Conservation (phyloP, 148 eudicot genomes). For the Cornus florida region DNA sequence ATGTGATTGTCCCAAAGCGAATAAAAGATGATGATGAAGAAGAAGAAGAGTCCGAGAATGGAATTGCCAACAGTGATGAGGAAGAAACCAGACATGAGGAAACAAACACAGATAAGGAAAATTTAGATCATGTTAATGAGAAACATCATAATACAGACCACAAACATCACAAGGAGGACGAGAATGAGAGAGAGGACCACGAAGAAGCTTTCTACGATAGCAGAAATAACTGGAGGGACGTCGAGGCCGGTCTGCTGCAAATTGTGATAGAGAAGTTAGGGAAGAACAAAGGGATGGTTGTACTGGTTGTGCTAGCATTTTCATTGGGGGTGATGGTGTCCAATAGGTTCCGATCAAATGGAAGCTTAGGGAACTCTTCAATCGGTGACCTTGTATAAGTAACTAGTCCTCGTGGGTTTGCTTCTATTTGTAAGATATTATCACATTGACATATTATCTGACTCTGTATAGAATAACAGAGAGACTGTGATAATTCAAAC, state of each 20-base stretch:
- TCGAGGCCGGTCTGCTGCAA: conserved; percentile 16
- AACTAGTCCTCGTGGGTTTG: too few relatives aligned
- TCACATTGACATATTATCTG: too few relatives aligned
- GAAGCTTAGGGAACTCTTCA: background rate
- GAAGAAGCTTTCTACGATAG: background rate
- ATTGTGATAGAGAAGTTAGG: conserved; percentile 23
- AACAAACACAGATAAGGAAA: background rate
- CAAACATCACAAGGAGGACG: background rate
- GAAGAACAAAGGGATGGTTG: conserved; percentile 39
- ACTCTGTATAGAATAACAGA: too few relatives aligned
- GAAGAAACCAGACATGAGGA: background rate
- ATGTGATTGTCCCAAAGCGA: conserved; percentile 45
- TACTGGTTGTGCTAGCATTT: conserved; percentile 60
- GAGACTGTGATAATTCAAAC: too few relatives aligned
- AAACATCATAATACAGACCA: background rate
- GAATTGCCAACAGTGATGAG: background rate
- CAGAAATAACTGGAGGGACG: background rate
- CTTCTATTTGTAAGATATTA: too few relatives aligned
- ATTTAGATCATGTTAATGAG: background rate
- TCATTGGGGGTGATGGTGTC: conserved; percentile 52
- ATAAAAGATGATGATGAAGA: background rate
- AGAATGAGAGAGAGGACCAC: background rate
- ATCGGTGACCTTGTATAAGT: too few relatives aligned
- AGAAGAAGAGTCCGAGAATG: background rate
- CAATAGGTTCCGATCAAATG: conserved; percentile 31